phyloP scores from a whole-genome alignment of 768 basidiomycete species.

The Rhizopogon vinicolor region DNA sequence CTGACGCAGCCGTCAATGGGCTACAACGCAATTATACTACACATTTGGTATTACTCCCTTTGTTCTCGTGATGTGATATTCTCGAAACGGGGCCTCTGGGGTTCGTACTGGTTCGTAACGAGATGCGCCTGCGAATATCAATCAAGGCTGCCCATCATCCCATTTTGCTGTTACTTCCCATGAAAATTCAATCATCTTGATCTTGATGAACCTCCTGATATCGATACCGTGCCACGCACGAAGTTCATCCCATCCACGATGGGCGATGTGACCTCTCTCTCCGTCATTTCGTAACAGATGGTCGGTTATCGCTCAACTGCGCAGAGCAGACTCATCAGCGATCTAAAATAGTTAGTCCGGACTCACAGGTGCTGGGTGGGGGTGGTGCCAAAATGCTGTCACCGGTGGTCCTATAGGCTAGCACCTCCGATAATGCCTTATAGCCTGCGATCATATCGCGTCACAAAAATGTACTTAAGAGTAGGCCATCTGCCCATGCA shows the following conservation, averaged over 20 bases:
- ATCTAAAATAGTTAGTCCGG: constrained; percentile 8
- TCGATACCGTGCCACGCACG: neutral
- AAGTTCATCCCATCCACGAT: constrained; percentile 1
- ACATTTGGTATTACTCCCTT: constrained; percentile 25
- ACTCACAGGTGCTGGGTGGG: constrained; percentile 16
- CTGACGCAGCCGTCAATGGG: constrained; percentile 24
- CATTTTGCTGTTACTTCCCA: constrained; percentile 9
- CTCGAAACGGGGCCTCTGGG: constrained; percentile 5
- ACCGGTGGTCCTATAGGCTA: too few relatives aligned
- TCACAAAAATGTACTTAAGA: neutral
- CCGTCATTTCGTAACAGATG: constrained; percentile 18
- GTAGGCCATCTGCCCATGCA: constrained; percentile 18
- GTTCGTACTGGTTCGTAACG: constrained; percentile 1
- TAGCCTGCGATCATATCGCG: neutral
- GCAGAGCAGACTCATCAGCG: constrained; percentile 8
- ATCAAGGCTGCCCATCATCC: constrained; percentile 9
- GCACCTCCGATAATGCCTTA: too few relatives aligned
- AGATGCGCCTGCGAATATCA: constrained; percentile 1
- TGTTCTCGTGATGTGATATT: constrained; percentile 18
- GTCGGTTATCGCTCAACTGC: constrained; percentile 6
- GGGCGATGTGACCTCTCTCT: constrained; percentile 2
- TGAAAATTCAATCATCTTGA: constrained; percentile 8
- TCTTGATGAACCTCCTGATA: constrained; percentile 6
- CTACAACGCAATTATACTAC: constrained; percentile 19
- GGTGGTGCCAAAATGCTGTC: too few relatives aligned